Conservation (phyloP, 2,329 filamentous ascomycete species). For the Apiospora marii region DNA sequence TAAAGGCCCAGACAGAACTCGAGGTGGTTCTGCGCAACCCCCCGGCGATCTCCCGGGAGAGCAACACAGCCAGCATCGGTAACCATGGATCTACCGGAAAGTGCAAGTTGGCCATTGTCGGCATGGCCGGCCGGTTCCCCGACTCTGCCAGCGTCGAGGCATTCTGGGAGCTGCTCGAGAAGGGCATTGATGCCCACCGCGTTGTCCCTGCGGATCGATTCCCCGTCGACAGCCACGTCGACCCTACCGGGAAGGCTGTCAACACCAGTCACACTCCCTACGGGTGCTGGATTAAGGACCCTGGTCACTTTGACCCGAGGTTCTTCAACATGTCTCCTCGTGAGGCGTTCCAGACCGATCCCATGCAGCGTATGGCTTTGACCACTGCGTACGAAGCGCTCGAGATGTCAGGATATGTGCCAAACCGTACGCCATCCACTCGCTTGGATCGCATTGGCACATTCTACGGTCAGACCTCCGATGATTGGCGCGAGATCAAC, state of each 20-base stretch:
- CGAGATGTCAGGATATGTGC: constrained; percentile 81
- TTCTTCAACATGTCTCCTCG: constrained; percentile 90
- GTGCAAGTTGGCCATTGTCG: constrained; percentile 84
- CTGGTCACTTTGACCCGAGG: constrained; percentile 79
- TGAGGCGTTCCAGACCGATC: constrained; percentile 82
- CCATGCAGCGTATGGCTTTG: constrained; percentile 79
- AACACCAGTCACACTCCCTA: constrained; percentile 82
- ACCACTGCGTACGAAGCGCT: constrained; percentile 83
- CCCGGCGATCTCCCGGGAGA: constrained; percentile 46
- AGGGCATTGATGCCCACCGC: constrained; percentile 77
- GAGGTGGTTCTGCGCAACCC: constrained; percentile 51
- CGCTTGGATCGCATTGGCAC: constrained; percentile 69
- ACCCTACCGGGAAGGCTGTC: constrained; percentile 74
- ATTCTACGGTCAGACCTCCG: constrained; percentile 79
- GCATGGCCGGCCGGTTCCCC: constrained; percentile 81
- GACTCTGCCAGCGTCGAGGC: constrained; percentile 74
- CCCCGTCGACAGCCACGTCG: constrained; percentile 73
- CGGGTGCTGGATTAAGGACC: constrained; percentile 78
- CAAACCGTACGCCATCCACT: constrained; percentile 76
- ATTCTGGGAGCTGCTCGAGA: constrained; percentile 78
- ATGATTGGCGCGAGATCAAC: constrained; percentile 82
- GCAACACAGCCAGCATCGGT: constrained; percentile 47
- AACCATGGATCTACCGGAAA: constrained; percentile 57
- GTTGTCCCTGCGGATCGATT: constrained; percentile 76
- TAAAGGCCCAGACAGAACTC: constrained; percentile 52